Percentiles rank a stretch among this genome's conserved stretches.
Conservation (phyloP, 352 stramenopile genomes). For the Peronospora belbahrii region DNA sequence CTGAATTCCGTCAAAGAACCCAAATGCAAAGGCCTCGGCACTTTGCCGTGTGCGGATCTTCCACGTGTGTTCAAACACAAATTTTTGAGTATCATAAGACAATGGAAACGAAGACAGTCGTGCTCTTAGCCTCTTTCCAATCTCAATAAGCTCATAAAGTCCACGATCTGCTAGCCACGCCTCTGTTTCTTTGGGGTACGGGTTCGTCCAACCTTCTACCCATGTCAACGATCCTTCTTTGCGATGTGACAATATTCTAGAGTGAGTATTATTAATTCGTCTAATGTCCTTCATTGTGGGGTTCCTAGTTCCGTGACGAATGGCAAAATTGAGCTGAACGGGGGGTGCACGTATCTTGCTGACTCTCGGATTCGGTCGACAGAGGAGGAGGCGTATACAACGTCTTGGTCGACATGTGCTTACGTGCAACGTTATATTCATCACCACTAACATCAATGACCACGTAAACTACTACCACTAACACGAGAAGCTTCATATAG, state of each 20-base stretch:
- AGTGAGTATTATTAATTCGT: conserved; percentile 37
- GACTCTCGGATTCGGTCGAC: conserved; percentile 3
- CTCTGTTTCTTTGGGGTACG: conserved; percentile 33
- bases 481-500: conserved; percentile 10
- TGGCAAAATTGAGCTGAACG: conserved; percentile 68
- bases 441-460: not conserved
- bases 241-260: conserved; percentile 24
- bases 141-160: conserved; percentile 49
- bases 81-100: conserved; percentile 30
- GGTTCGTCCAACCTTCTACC: conserved; percentile 42
- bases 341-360: conserved; percentile 26
- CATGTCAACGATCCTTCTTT: conserved; percentile 12
- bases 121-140: conserved; percentile 45
- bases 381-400: conserved; percentile 32
- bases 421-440: conserved; percentile 28
- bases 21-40: conserved; percentile 62
- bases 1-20: conserved; percentile 58
- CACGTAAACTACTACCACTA: conserved; percentile 2
- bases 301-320: conserved; percentile 73
- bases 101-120: conserved; percentile 27
- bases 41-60: conserved; percentile 76
- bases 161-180: conserved; percentile 50
- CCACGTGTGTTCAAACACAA: conserved; percentile 73
- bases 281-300: conserved; percentile 75
- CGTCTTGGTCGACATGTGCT: conserved; percentile 79